Percentiles rank a stretch among this genome's conserved stretches.
These are phyloP conservation scores for Cyanidium caldarium DNA, from an alignment of 23 red algal species.

Conservation along the genomic window DNA sequence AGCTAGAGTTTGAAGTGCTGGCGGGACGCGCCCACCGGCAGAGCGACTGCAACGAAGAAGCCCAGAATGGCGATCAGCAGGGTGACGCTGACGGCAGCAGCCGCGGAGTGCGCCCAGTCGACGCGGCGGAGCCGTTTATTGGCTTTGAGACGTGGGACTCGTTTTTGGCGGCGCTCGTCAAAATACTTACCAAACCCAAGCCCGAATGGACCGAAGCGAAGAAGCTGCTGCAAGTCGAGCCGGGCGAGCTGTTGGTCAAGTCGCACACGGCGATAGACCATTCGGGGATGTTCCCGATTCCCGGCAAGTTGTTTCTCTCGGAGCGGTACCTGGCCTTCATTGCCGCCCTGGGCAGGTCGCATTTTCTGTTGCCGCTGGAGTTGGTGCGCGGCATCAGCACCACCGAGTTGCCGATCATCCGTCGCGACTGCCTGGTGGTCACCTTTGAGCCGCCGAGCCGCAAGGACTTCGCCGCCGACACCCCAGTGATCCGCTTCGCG, in stretches of 20 bases:
- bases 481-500: not conserved
- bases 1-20: constrained; percentile 7
- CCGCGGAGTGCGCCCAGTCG: too few species aligned
- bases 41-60: too few species aligned
- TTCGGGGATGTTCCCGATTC: constrained; percentile 36
- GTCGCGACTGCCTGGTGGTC: constrained; percentile 42
- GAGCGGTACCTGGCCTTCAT: constrained; percentile 56
- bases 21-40: too few species aligned
- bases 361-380: constrained; percentile 41
- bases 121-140: not conserved
- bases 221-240: constrained; percentile 1
- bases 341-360: constrained; percentile 40
- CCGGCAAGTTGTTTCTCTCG: constrained; percentile 45
- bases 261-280: constrained; percentile 45
- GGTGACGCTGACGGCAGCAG: not conserved
- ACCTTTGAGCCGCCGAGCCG: constrained; percentile 25
- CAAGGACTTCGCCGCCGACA: constrained; percentile 12
- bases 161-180: not conserved
- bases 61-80: constrained; percentile 15
- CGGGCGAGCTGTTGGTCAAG: constrained; percentile 41
- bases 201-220: constrained; percentile 4
- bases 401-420: constrained; percentile 37
- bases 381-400: constrained; percentile 11
- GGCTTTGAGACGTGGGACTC: not conserved
- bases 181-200: not conserved